phyloP scores from a whole-genome alignment of 306 rosid species.

The Gleditsia sinensis region DNA sequence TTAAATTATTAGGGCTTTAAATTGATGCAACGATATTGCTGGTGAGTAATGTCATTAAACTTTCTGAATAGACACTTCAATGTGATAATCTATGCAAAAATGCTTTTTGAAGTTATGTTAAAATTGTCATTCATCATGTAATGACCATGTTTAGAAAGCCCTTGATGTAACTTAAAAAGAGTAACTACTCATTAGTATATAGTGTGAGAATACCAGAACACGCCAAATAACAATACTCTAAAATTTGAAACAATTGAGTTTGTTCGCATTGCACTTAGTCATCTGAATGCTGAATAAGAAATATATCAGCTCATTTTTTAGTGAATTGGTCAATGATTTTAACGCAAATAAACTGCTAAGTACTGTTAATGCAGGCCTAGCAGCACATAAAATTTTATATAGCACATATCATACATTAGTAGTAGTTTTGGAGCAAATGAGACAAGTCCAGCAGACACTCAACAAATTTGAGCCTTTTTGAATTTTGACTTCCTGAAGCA shows the following conservation, averaged over 20 bases:
- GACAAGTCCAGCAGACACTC: slow-evolving; percentile 3
- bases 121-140: background rate
- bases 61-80: background rate
- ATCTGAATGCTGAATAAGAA: slow-evolving; percentile 1
- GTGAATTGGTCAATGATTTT: background rate
- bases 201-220: background rate
- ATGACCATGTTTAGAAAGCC: background rate
- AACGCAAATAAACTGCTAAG: slow-evolving; percentile 27
- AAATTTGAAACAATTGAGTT: background rate
- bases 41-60: background rate
- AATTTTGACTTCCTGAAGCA: slow-evolving; percentile 19
- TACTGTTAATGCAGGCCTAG: background rate
- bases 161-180: background rate
- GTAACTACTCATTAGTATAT: background rate
- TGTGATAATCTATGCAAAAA: background rate
- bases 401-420: background rate
- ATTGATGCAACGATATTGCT: background rate
- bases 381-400: slow-evolving; percentile 5
- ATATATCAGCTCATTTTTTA: background rate
- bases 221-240: background rate
- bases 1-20: background rate
- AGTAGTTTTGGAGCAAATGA: slow-evolving; percentile 22
- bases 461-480: background rate
- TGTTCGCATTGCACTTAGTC: background rate
- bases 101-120: background rate